phyloP scores from a whole-genome alignment of 371 early-diverging fungal genomes.

The Mucor lusitanicus region DNA sequence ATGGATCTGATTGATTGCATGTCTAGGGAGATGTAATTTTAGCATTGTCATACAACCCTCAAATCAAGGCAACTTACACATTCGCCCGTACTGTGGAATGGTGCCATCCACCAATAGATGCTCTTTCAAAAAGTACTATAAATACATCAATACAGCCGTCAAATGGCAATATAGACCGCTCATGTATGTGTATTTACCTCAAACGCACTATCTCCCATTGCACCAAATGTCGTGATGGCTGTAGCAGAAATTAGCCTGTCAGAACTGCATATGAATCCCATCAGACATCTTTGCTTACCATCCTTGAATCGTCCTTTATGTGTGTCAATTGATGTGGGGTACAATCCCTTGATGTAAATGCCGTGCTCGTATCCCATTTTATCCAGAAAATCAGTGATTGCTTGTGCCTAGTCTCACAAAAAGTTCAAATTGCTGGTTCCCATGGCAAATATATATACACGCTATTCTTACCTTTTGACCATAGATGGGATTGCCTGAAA shows the following conservation, averaged over 20 bases:
- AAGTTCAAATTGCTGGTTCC: neutral
- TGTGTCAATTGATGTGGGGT: slow-evolving; percentile 43
- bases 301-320: slow-evolving; percentile 43
- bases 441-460: neutral
- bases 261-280: neutral
- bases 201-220: slow-evolving; percentile 57
- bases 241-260: neutral
- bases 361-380: slow-evolving; percentile 40
- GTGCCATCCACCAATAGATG: slow-evolving; percentile 61
- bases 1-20: slow-evolving; percentile 47
- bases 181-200: slow-evolving; percentile 37
- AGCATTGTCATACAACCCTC: neutral
- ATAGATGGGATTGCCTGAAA: slow-evolving; percentile 69
- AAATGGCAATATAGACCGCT: neutral
- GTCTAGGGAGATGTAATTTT: slow-evolving; percentile 29
- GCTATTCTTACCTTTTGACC: slow-evolving; percentile 50
- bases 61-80: slow-evolving; percentile 48
- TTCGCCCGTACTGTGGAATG: slow-evolving; percentile 49
- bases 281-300: slow-evolving; percentile 13
- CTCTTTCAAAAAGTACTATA: slow-evolving; percentile 74
- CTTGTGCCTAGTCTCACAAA: slow-evolving; percentile 41
- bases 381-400: slow-evolving; percentile 51
- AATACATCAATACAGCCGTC: neutral
- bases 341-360: slow-evolving; percentile 58
- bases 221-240: slow-evolving; percentile 46